Evolutionary conservation across 208 protist genomes (phyloP).

Genomic region (Leptomonas pyrrhocoris): DNA sequence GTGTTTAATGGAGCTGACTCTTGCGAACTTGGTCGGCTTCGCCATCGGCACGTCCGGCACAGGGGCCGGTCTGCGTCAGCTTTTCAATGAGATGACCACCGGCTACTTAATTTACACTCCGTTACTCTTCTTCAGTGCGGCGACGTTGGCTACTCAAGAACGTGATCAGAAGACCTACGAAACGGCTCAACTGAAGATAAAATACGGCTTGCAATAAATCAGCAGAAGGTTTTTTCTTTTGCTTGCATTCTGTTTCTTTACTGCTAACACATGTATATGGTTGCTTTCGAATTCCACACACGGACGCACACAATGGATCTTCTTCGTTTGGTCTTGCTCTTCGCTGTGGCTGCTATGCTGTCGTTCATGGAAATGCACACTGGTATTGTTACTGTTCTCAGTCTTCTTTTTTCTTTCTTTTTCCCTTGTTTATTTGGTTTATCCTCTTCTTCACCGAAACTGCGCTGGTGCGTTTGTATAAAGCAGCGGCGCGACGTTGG

Average conservation of each 20-base stretch:
- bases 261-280: conserved; percentile 6
- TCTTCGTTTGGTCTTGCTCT: no score
- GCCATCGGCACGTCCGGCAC: conserved; percentile 39
- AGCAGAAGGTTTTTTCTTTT: background rate
- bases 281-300: no score
- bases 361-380: no score
- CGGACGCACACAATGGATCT: no score
- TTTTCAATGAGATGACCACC: conserved; percentile 27
- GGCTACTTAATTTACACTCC: conserved; percentile 23
- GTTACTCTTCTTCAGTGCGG: conserved; percentile 52
- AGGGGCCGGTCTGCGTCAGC: conserved; percentile 9
- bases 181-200: conserved; percentile 32
- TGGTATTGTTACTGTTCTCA: no score
- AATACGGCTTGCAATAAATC: conserved; percentile 34
- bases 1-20: conserved; percentile 54
- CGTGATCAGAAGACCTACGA: conserved; percentile 60
- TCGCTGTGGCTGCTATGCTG: no score
- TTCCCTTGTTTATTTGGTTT: background rate
- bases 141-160: conserved; percentile 56
- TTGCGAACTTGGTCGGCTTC: conserved; percentile 81
- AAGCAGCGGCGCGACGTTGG: no score
- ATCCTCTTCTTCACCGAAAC: no score
- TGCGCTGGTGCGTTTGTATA: no score
- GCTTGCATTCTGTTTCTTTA: background rate
- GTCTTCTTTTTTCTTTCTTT: no score